These are phyloP conservation scores for Cudoniella acicularis DNA, from an alignment of 495 filamentous ascomycete genomes.

Conservation along the genomic window DNA sequence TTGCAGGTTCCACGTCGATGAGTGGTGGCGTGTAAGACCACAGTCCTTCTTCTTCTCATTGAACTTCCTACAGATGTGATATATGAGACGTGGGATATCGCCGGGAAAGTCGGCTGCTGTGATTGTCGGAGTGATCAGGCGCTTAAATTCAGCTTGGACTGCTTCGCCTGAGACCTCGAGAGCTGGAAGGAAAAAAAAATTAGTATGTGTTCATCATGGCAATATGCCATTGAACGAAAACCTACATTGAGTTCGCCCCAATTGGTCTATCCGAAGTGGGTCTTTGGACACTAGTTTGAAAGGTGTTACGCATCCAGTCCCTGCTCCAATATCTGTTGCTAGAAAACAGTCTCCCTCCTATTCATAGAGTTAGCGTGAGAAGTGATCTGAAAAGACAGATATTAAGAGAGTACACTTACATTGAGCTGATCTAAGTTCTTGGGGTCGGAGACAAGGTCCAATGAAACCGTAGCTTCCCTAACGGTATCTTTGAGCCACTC, in stretches of 20 bases:
- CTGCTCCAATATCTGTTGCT: slow-evolving; percentile 9
- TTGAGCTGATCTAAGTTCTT: no score
- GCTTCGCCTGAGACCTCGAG: slow-evolving; percentile 11
- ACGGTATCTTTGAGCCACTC: slow-evolving; percentile 8
- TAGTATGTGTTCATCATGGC: neutral
- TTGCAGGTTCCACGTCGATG: neutral
- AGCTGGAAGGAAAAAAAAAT: no score
- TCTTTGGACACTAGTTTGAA: slow-evolving; percentile 2
- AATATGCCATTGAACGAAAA: neutral
- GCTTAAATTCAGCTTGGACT: slow-evolving; percentile 7
- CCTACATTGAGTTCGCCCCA: slow-evolving; percentile 7
- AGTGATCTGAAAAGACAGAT: no score
- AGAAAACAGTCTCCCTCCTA: slow-evolving; percentile 13
- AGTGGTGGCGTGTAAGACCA: neutral
- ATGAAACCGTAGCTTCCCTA: no score
- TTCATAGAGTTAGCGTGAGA: no score
- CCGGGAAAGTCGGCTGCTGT: neutral
- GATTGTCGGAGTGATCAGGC: neutral
- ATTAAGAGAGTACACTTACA: no score
- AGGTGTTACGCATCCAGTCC: slow-evolving; percentile 11
- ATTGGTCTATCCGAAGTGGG: slow-evolving; percentile 5
- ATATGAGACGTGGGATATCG: slow-evolving; percentile 2
- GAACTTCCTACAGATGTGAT: slow-evolving; percentile 2
- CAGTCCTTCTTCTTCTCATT: slow-evolving; percentile 10
- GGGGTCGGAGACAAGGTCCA: no score